Evolutionary conservation across 2,329 filamentous ascomycete genomes (phyloP).

Genomic region (Fusarium papillatum): DNA sequence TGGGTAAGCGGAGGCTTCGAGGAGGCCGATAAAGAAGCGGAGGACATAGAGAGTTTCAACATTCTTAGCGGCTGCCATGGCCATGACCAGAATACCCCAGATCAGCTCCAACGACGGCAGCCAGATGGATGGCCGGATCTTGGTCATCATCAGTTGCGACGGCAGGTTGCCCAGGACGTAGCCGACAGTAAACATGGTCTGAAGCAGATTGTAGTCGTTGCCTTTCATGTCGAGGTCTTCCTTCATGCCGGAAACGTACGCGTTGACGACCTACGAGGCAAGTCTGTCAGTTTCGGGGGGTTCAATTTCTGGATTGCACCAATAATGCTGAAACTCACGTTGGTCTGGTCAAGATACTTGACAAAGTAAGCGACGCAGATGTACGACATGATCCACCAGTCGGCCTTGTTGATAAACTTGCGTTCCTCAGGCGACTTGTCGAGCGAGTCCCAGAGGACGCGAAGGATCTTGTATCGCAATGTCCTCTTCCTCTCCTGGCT

Average conservation of each 20-base stretch:
- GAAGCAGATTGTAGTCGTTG: conserved; percentile 1
- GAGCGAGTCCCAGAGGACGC: conserved; percentile 47
- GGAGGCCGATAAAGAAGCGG: conserved; percentile 13
- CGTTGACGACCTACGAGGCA: background rate
- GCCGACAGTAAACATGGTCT: background rate
- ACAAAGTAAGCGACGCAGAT: conserved; percentile 52
- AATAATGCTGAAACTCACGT: conserved; percentile 31
- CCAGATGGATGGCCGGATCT: background rate
- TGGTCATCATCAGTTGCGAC: background rate
- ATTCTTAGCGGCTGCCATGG: background rate
- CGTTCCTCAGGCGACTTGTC: conserved; percentile 51
- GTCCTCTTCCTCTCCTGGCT: background rate
- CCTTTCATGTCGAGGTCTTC: background rate
- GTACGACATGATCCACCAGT: conserved; percentile 51
- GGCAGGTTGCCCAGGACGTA: background rate
- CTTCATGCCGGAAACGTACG: conserved; percentile 8
- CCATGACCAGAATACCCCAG: background rate
- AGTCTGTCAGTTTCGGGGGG: background rate
- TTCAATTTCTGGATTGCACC: background rate
- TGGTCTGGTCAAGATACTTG: conserved; percentile 50
- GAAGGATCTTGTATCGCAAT: background rate
- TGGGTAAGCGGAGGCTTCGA: conserved; percentile 19
- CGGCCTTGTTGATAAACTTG: conserved; percentile 48
- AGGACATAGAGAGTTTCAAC: conserved; percentile 9
- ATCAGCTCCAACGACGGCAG: background rate